A percentile compares a stretch with the other conserved stretches of the same genome.
Conservation (phyloP, 768 basidiomycete species). For the Russula olivacea region DNA sequence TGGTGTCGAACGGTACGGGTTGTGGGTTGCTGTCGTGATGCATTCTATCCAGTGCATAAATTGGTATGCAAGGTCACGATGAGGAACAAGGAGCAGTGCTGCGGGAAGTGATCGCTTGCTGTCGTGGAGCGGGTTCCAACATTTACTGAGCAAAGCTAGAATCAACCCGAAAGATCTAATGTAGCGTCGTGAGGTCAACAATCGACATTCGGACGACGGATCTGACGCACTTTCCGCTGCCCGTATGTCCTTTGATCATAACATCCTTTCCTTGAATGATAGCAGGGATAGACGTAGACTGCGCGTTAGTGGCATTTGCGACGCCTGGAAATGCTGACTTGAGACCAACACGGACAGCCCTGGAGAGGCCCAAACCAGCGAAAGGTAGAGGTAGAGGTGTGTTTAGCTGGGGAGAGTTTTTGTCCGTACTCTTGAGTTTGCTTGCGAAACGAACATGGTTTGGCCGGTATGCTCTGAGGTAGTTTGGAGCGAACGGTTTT, state of each 20-base stretch:
- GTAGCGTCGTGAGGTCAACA: background rate
- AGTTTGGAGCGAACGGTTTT: background rate
- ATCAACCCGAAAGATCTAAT: conserved; percentile 66
- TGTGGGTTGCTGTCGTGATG: background rate
- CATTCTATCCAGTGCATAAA: conserved; percentile 20
- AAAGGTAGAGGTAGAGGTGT: conserved; percentile 34
- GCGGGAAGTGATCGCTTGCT: conserved; percentile 6
- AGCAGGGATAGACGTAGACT: conserved; percentile 56
- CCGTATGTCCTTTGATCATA: conserved; percentile 63
- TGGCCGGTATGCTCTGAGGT: background rate
- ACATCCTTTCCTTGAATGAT: conserved; percentile 53
- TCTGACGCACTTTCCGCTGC: conserved; percentile 66
- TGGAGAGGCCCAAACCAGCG: conserved; percentile 48
- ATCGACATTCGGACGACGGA: background rate
- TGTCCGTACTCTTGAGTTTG: background rate
- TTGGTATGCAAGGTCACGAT: conserved; percentile 20
- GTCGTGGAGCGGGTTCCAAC: conserved; percentile 30
- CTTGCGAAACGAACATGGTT: background rate
- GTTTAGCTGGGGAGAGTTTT: background rate
- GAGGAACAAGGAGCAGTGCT: conserved; percentile 19
- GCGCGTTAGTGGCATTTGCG: conserved; percentile 50
- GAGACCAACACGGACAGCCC: conserved; percentile 45
- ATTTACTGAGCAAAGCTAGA: conserved; percentile 58
- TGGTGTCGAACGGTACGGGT: conserved; percentile 32
- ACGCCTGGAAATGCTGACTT: conserved; percentile 58